These are phyloP conservation scores for Rutstroemia sp. DNA, from an alignment of 2,329 filamentous ascomycete species.

Conservation along the genomic window DNA sequence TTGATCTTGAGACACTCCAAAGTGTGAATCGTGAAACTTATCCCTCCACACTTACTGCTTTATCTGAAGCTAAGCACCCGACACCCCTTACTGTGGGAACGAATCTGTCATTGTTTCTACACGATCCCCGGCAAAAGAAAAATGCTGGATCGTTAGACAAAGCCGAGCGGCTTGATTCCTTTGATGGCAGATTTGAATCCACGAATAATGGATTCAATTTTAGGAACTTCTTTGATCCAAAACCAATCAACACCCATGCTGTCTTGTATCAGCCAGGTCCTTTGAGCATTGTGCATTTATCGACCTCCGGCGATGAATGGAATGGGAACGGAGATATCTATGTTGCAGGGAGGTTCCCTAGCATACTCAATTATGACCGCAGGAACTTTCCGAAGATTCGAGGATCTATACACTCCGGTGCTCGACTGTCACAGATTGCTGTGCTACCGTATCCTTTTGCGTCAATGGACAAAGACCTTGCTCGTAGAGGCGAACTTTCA, in stretches of 20 bases:
- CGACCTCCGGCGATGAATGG: slow-evolving; percentile 38
- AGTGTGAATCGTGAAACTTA: slow-evolving; percentile 64
- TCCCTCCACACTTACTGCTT: slow-evolving; percentile 73
- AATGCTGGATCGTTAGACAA: slow-evolving; percentile 18
- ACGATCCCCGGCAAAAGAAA: slow-evolving; percentile 57
- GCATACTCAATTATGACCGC: slow-evolving; percentile 63
- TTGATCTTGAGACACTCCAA: slow-evolving; percentile 69
- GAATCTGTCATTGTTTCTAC: slow-evolving; percentile 70
- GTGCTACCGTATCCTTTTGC: slow-evolving; percentile 63
- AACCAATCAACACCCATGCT: slow-evolving; percentile 53
- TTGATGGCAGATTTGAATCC: slow-evolving; percentile 22
- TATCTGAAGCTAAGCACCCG: slow-evolving; percentile 61
- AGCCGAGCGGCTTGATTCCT: slow-evolving; percentile 20
- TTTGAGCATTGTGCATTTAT: slow-evolving; percentile 73
- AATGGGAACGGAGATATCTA: slow-evolving; percentile 65
- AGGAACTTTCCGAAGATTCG: slow-evolving; percentile 74
- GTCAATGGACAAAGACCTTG: slow-evolving; percentile 51
- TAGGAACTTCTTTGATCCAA: slow-evolving; percentile 33
- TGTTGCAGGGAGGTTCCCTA: slow-evolving; percentile 82
- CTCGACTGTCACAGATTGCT: slow-evolving; percentile 65
- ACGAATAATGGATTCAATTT: slow-evolving; percentile 18
- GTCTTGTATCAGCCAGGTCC: slow-evolving; percentile 74
- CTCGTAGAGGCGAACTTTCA: slow-evolving; percentile 48
- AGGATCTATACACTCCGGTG: slow-evolving; percentile 77
- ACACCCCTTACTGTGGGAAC: slow-evolving; percentile 80